phyloP scores from a whole-genome alignment of 805 yeast species.

The Suhomyces xylopsoci region DNA sequence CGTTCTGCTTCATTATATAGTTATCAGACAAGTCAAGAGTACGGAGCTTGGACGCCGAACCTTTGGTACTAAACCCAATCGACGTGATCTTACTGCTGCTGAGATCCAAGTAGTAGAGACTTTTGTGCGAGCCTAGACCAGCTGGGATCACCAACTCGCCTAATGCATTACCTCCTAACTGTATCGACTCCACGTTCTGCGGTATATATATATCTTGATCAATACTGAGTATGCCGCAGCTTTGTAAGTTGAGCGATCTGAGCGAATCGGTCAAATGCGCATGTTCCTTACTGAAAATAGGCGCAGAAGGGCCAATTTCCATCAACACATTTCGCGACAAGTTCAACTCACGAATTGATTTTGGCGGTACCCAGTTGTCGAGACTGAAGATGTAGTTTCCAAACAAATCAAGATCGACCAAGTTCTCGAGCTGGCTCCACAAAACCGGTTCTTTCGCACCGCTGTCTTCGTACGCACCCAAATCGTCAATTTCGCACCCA shows the following conservation, averaged over 20 bases:
- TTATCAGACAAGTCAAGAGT: conserved; percentile 20
- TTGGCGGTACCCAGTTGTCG: conserved; percentile 11
- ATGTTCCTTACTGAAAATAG: conserved; percentile 4
- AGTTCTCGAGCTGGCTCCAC: conserved; percentile 25
- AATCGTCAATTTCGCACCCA: conserved; percentile 22
- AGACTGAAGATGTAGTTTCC: conserved; percentile 20
- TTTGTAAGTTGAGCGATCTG: conserved; percentile 5
- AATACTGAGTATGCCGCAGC: conserved; percentile 4
- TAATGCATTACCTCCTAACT: conserved; percentile 8
- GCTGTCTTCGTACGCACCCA: conserved; percentile 17
- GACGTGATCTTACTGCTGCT: conserved; percentile 4
- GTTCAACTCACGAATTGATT: conserved; percentile 19
- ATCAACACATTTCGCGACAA: conserved; percentile 20
- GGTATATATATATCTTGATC: conserved; percentile 8
- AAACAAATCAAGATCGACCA: conserved; percentile 22
- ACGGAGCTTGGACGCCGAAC: conserved; percentile 10
- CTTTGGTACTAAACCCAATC: conserved; percentile 1
- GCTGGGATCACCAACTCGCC: conserved; percentile 13
- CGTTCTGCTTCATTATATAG: conserved; percentile 10
- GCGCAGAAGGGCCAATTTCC: conserved; percentile 1
- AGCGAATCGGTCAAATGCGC: conserved; percentile 3
- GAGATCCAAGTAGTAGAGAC: conserved; percentile 13
- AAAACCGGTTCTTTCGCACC: not conserved
- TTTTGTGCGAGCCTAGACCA: conserved; percentile 8
- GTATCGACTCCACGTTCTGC: not conserved